Conservation (phyloP, 1,284 basidiomycete species). For the Sparassis latifolia region DNA sequence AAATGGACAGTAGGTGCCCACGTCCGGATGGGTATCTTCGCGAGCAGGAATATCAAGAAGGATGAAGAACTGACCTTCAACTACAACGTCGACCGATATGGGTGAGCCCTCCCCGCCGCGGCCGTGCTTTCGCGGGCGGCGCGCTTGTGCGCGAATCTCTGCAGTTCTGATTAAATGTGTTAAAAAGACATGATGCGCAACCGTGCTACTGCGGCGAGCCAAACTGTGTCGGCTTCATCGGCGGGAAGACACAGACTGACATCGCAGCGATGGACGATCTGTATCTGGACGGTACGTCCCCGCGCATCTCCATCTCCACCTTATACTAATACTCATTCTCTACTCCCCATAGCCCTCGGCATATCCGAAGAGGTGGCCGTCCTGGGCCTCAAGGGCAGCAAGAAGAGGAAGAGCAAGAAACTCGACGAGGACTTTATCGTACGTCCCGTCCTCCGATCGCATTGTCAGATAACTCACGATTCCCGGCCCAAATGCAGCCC, state of each 20-base stretch:
- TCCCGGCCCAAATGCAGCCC: conserved; percentile 35
- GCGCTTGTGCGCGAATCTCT: no score
- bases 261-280: conserved; percentile 91
- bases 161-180: no score
- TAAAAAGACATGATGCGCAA: conserved; percentile 84
- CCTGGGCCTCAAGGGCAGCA: conserved; percentile 78
- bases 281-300: conserved; percentile 78
- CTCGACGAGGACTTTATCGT: conserved; percentile 93
- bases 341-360: conserved; percentile 68
- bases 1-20: conserved; percentile 95
- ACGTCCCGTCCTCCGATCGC: conserved; percentile 12
- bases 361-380: conserved; percentile 87
- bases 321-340: neutral
- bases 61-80: conserved; percentile 98
- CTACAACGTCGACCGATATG: conserved; percentile 99
- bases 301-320: neutral
- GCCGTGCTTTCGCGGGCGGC: neutral
- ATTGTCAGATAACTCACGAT: neutral
- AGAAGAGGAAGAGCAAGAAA: conserved; percentile 88
- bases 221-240: conserved; percentile 94
- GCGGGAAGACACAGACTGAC: conserved; percentile 98
- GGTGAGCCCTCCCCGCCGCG: conserved; percentile 46
- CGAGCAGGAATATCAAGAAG: conserved; percentile 75
- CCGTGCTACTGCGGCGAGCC: conserved; percentile 93
- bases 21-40: conserved; percentile 98